Evolutionary conservation across 805 yeast genomes (phyloP), one percentile per base, ranked within the genome.

Genomic region (Saccharomycopsis schoenii): DNA sequence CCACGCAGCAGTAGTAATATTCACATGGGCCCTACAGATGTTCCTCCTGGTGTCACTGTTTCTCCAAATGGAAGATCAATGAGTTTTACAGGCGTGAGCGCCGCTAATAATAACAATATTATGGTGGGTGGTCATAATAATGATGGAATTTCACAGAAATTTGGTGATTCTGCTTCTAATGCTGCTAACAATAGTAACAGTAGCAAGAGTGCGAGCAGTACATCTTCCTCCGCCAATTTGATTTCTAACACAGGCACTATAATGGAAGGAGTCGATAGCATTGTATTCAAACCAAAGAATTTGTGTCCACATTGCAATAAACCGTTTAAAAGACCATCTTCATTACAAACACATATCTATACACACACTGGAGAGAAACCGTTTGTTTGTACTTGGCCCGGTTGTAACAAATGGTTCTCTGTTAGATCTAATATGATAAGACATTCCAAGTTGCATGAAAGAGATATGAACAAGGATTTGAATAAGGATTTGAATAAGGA

Each of bases 291-390:
- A 17, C n/a, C 72, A 51, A 67, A 77, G 56, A 81, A 81, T 66
- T 72, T 81, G 58, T 76, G 79, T 62, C 73, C 70, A 15, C 78
- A 84, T 17, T 89, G 97, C 71, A 79, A 82, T 56, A 89, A 89
- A 70, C 83, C 82, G 59, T 90, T 90, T 74, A 85, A 88, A 66
- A 80, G 96, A 68, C 92, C 96, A 9, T 85, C 91, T 11, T 89
- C 94, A 1, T 75, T 89, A 60, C 86, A 84, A 64, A 89, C 92
- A 3, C 97, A 90, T 71, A 76, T 80, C 65, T 81, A 89, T 65
- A 86, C 88, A 6, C 97, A 90, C 70, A 85, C 90, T 0, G 91
- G 91, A n/a, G 90, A 84, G 68, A 85, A 85, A 66, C 91, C 91
- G 9, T 86, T 82, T 68, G 73, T 74, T 60, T 86, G 90, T 69